Conservation (phyloP, 2,329 filamentous ascomycete species). For the Orbilia javanica region DNA sequence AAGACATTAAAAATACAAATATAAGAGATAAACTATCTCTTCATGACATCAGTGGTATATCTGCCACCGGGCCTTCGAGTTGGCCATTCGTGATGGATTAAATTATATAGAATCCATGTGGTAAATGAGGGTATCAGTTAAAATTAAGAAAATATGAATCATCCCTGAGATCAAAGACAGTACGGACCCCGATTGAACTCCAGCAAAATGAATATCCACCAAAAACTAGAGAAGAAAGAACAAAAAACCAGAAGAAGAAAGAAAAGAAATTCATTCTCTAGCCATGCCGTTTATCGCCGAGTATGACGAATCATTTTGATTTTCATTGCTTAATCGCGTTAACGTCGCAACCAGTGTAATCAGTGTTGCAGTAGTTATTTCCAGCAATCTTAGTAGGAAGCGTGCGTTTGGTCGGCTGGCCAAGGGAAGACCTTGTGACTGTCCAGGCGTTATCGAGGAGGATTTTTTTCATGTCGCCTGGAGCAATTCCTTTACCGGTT, state of each 20-base stretch:
- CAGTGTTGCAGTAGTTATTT: background rate
- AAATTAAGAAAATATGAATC: background rate
- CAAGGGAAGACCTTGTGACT: background rate
- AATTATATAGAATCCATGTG: background rate
- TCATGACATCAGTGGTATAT: background rate
- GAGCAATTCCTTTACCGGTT: background rate
- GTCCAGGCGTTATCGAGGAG: background rate
- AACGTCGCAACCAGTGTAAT: background rate
- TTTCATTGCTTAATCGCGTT: background rate
- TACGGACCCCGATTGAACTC: background rate
- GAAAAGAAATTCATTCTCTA: too few relatives aligned
- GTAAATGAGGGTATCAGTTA: constrained; percentile 18
- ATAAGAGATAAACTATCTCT: background rate
- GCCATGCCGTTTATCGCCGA: too few relatives aligned
- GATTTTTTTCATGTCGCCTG: background rate
- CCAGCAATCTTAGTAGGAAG: background rate
- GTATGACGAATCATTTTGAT: too few relatives aligned
- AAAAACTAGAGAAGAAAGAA: too few relatives aligned
- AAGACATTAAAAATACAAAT: constrained; percentile 14
- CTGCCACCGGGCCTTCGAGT: constrained; percentile 1
- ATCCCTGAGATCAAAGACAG: background rate
- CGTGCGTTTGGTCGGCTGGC: too few relatives aligned
- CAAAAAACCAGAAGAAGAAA: too few relatives aligned
- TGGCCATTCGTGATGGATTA: background rate
- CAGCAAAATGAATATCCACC: background rate